Base-by-base conservation (phyloP, 2,329 filamentous ascomycete genomes). In the Fusarium mundagurra region DNA sequence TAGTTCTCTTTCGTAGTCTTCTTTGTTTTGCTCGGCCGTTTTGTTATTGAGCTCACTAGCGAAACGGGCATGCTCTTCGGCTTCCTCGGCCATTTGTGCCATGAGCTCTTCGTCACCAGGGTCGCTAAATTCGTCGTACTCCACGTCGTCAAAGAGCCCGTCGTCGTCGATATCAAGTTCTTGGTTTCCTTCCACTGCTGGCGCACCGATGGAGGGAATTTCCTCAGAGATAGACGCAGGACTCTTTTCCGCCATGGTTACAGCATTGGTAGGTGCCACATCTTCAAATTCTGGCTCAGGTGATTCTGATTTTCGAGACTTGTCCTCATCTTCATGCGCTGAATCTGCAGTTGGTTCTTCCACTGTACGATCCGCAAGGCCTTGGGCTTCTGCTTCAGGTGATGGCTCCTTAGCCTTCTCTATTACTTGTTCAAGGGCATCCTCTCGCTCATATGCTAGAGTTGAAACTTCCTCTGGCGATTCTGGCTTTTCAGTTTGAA, bases 61-160 rank as follows among this genome's bases (percentile, higher is more conserved):
- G 80, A 99, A 99, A 11, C 96, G 92, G 8, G 94, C 95, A 79
- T 99, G 96, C 78, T 98, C 96, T 83, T 98, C 94, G 3, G 93
- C 94, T 86, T 99, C 97, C 33, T 92, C 90, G 0, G 94, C 95
- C 77, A 99, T 91, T 75, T 96, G 94, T 12, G 90, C 90, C 64
- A 98, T 88, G 12, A 99, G 87, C 76, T 98, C 95, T 80, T 95
- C 95, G 72, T 98, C 96, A 82, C 98, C 96, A 0, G 94, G 93
- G 73, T 98, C 96, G 39, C 93, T 96, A 76, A 92, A 92, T 27
- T 92, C 90, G 57, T 92, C 90, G 71, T 93, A 91, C 24, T 95
- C 93, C 44, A 93, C 91, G 22, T 88, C 86, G 20, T 85, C 86
- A 36, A 84, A 84, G 2, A 84, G 77, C 13, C 85, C 82, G 44